phyloP scores from a whole-genome alignment of 495 filamentous ascomycete species.

The Xylaria sp. region DNA sequence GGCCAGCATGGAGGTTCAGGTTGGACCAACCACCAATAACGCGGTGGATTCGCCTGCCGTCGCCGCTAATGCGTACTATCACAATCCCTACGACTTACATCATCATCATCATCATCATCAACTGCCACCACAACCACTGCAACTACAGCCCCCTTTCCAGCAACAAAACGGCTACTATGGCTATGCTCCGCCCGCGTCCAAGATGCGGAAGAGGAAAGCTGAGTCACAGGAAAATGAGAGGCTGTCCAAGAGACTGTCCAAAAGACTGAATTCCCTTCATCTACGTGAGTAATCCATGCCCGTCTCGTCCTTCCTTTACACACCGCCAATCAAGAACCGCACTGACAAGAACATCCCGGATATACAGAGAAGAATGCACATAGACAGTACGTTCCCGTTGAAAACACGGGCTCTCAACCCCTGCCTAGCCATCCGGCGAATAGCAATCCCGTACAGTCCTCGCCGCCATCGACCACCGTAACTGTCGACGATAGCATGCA shows the following conservation, averaged over 20 bases:
- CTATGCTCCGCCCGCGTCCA: conserved; percentile 36
- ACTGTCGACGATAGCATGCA: conserved; percentile 73
- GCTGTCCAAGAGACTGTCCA: conserved; percentile 80
- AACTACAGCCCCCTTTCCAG: not conserved
- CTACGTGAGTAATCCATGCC: conserved; percentile 64
- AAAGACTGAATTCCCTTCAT: conserved; percentile 79
- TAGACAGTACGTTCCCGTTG: conserved; percentile 64
- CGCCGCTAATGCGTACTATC: conserved; percentile 9
- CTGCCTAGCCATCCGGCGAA: conserved; percentile 12
- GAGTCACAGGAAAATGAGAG: conserved; percentile 60
- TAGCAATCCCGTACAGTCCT: not conserved
- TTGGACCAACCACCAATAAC: conserved; percentile 30
- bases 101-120: conserved; percentile 21
- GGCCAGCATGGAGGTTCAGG: conserved; percentile 36
- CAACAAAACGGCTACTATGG: not conserved
- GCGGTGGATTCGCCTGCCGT: conserved; percentile 11
- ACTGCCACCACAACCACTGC: not conserved
- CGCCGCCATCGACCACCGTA: conserved; percentile 1
- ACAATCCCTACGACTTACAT: conserved; percentile 19
- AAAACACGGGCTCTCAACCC: conserved; percentile 42
- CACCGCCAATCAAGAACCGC: not conserved
- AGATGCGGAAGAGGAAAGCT: conserved; percentile 59
- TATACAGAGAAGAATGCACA: conserved; percentile 58
- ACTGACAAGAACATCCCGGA: not conserved
- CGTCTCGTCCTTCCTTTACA: too few relatives aligned